These are phyloP conservation scores for Lathyrus sativus DNA, from an alignment of 306 rosid genomes.

Conservation along the genomic window DNA sequence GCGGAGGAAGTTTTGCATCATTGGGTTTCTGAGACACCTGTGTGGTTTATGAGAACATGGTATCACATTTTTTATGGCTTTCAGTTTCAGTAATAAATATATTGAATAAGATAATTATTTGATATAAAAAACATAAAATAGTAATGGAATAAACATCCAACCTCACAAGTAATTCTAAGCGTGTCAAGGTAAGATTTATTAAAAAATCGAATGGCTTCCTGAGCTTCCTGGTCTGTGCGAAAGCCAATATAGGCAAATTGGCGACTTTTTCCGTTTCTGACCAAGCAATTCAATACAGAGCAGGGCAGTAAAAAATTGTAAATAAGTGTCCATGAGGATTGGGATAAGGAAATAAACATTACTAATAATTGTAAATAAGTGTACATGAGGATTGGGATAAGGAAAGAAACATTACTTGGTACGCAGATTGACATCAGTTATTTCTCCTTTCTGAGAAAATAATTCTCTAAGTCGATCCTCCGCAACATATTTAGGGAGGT, in stretches of 20 bases:
- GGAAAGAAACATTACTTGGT: slow-evolving; percentile 55
- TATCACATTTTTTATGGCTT: neutral
- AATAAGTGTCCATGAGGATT: neutral
- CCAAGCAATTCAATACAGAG: slow-evolving; percentile 22
- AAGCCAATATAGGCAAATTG: slow-evolving; percentile 85
- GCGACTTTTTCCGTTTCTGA: slow-evolving; percentile 76
- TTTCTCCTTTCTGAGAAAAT: no score
- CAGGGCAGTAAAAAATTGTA: neutral
- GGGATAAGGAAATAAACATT: no score
- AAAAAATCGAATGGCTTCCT: slow-evolving; percentile 72
- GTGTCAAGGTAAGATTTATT: slow-evolving; percentile 61
- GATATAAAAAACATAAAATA: slow-evolving; percentile 6
- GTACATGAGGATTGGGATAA: no score
- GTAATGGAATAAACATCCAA: slow-evolving; percentile 31
- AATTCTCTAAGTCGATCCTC: slow-evolving; percentile 65
- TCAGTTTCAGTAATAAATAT: neutral
- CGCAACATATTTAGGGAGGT: slow-evolving; percentile 58
- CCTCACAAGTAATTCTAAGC: slow-evolving; percentile 70
- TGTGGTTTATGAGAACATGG: neutral
- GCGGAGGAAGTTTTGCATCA: slow-evolving; percentile 76
- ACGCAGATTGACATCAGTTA: slow-evolving; percentile 78
- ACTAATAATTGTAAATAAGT: no score
- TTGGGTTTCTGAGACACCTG: slow-evolving; percentile 73
- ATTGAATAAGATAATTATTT: neutral
- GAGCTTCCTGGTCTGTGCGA: slow-evolving; percentile 60